Base-by-base conservation (phyloP, 2,329 filamentous ascomycete genomes). In the Stachybotrys echinatus region DNA sequence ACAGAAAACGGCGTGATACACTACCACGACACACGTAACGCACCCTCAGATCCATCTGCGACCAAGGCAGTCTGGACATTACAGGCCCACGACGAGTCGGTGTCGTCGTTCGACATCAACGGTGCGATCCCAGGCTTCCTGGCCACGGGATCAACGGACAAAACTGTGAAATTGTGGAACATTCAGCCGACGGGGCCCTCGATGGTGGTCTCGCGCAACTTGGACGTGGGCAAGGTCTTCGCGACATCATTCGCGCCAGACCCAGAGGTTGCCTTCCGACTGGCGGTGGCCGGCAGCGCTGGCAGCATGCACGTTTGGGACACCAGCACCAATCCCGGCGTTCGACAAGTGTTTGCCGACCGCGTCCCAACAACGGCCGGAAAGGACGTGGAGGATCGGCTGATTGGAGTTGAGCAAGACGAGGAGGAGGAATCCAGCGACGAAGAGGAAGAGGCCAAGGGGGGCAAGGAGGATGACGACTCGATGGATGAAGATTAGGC, bases 131-230 rank as follows among this genome's bases (percentile, higher is more conserved):
- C 94, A 1, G 94, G 94, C 42, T 96, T 89, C 77, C 81, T 99
- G 70, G 94, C 84, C 14, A 97, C 94, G 1, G 94, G 92, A 3
- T 96, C 91, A 2, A 92, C 89, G 14, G 94, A 99, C 75, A 92
- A 90, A 75, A 89, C 87, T 6, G 91, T 97, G 60, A 99, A 99
- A 77, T 77, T 99, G 50, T 99, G 94, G 94, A 96, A 96, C 70
- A 84, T 96, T 50, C 81, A 87, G 59, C 70, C 86, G 12, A 81
- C 81, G 39, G 91, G 90, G 2, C 94, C 94, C 1, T 88, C 84
- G 53, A 88, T 99, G 82, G 90, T 99, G 2, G 89, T 95, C 5
- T 88, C 89, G 22, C 85, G 94, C 58, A 92, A 97, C 67, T 75
- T 97, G 43, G 94, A 95, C 49, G 89, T 99, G 18, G 94, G 94